Conservation (phyloP, 768 basidiomycete genomes). For the Russula sp. region DNA sequence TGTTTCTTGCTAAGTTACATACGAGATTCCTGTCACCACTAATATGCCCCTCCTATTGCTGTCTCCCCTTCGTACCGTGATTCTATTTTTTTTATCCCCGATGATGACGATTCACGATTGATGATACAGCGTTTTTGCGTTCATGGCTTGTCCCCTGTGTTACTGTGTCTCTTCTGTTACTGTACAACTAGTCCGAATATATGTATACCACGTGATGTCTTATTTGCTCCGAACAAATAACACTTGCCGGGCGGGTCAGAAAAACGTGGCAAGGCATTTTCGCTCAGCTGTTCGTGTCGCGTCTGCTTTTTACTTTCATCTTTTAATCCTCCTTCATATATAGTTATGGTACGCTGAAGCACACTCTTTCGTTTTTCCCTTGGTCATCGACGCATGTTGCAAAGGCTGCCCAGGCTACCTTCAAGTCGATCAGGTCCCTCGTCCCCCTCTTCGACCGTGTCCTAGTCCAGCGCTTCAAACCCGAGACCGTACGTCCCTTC, state of each 20-base stretch:
- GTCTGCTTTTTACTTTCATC: neutral
- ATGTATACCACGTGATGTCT: slow-evolving; percentile 1
- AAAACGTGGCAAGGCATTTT: neutral
- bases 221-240: slow-evolving; percentile 11
- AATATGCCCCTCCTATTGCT: neutral
- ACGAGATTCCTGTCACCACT: neutral
- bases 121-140: neutral
- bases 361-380: neutral
- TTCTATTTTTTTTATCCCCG: neutral
- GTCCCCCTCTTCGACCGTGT: slow-evolving; percentile 94
- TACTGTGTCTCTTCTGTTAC: neutral
- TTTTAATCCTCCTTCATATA: neutral
- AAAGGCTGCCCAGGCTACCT: slow-evolving; percentile 75
- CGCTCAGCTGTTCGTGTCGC: neutral
- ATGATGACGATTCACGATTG: neutral
- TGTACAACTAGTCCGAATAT: neutral
- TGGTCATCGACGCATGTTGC: neutral
- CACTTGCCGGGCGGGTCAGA: too few species aligned
- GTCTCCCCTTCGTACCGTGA: neutral
- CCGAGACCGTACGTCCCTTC: slow-evolving; percentile 71
- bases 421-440: slow-evolving; percentile 91
- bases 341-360: neutral
- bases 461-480: slow-evolving; percentile 95
- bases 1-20: slow-evolving; percentile 10
- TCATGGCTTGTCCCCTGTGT: neutral